Conservation (phyloP, 495 filamentous ascomycete species). For the Pseudomonodictys pantanalensis region DNA sequence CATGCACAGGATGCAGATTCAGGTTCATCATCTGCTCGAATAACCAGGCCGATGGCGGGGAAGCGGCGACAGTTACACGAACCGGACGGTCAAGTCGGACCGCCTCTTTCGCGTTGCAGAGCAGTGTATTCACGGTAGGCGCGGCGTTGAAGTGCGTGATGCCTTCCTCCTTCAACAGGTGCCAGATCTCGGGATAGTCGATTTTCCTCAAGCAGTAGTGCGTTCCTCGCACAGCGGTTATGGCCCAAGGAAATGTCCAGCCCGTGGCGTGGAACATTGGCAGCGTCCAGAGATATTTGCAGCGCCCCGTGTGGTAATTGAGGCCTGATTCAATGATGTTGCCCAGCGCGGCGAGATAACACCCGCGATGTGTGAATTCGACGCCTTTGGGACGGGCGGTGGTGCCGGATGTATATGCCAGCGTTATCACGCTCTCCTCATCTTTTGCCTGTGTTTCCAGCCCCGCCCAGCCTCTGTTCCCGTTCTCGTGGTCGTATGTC, state of each 20-base stretch:
- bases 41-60: conserved; percentile 80
- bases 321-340: conserved; percentile 88
- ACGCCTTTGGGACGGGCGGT: conserved; percentile 92
- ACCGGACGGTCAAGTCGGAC: conserved; percentile 66
- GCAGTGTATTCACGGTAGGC: conserved; percentile 91
- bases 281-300: conserved; percentile 86
- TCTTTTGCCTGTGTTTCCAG: conserved; percentile 63
- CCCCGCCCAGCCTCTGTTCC: conserved; percentile 70
- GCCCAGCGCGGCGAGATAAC: conserved; percentile 77
- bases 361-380: conserved; percentile 82
- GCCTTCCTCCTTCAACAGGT: conserved; percentile 72
- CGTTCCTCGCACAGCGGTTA: conserved; percentile 87
- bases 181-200: conserved; percentile 91
- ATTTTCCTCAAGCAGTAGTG: conserved; percentile 95
- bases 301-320: conserved; percentile 64
- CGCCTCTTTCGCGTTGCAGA: conserved; percentile 75
- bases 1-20: conserved; percentile 88
- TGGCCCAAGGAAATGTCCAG: conserved; percentile 64
- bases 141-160: conserved; percentile 96
- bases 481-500: conserved; percentile 59
- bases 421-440: conserved; percentile 79
- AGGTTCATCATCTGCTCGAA: conserved; percentile 88
- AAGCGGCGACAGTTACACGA: conserved; percentile 87
- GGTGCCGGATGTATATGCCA: conserved; percentile 90
- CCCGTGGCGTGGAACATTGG: conserved; percentile 93